phyloP scores from a whole-genome alignment of 2,329 filamentous ascomycete genomes.

The Chaetomium olivaceum region DNA sequence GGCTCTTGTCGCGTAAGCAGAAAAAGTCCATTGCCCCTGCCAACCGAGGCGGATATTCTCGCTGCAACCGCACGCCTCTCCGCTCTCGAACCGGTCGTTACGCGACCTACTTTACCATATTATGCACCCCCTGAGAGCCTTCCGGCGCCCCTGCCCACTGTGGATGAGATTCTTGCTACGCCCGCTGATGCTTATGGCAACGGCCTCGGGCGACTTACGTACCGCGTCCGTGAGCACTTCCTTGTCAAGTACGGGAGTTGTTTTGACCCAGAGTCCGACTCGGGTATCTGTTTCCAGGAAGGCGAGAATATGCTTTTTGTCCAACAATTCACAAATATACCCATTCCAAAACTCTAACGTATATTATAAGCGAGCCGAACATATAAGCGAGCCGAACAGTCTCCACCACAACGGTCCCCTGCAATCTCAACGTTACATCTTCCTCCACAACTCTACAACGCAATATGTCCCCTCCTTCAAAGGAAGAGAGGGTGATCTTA shows the following conservation, averaged over 20 bases:
- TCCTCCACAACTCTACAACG: no score
- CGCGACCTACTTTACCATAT: not conserved
- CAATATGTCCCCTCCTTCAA: no score
- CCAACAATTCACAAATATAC: not conserved
- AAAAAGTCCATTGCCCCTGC: not conserved
- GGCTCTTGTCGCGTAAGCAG: not conserved
- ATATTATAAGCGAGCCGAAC: no score
- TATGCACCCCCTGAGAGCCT: not conserved
- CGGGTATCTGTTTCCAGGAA: not conserved
- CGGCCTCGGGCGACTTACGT: not conserved
- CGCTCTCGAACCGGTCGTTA: not conserved
- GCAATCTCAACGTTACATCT: no score
- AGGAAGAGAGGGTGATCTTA: no score
- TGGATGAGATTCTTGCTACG: not conserved
- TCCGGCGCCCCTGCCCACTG: not conserved
- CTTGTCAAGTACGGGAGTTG: not conserved
- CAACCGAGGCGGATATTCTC: constrained; percentile 5
- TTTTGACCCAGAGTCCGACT: not conserved
- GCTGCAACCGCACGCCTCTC: not conserved
- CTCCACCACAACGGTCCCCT: no score
- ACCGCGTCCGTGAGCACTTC: not conserved
- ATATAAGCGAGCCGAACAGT: no score
- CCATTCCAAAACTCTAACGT: constrained; percentile 14
- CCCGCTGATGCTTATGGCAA: no score
- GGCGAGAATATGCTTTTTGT: constrained; percentile 14